These are phyloP conservation scores for Phaeosphaeria sp. DNA, from an alignment of 2,329 filamentous ascomycete genomes.

Conservation along the genomic window DNA sequence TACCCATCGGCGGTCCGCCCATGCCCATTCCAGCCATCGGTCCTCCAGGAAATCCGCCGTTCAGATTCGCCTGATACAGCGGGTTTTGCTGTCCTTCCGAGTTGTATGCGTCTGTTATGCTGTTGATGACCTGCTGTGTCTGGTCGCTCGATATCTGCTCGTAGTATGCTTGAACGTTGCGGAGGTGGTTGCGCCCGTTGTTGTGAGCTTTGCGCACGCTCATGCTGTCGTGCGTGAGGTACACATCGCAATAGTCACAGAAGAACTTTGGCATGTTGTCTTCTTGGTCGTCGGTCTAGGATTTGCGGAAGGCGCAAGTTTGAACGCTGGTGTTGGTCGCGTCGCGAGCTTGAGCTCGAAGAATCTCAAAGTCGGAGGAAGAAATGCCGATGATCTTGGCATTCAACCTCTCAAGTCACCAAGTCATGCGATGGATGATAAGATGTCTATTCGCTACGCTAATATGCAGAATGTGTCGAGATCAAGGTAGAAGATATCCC, in stretches of 20 bases:
- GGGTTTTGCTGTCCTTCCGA: conserved; percentile 93
- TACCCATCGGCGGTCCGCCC: conserved; percentile 23
- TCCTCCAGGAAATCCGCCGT: conserved; percentile 55
- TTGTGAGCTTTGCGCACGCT: conserved; percentile 99
- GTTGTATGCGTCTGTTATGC: conserved; percentile 93
- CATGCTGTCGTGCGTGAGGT: conserved; percentile 99
- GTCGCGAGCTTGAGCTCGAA: conserved; percentile 28
- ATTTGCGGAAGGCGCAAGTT: background rate
- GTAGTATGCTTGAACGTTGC: conserved; percentile 98
- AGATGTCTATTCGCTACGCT: conserved; percentile 1
- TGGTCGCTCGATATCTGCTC: conserved; percentile 99
- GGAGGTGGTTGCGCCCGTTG: conserved; percentile 91
- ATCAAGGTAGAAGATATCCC: background rate
- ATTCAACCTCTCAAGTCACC: background rate
- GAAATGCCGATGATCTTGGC: conserved; percentile 22
- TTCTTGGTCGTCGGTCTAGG: background rate
- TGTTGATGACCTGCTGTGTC: conserved; percentile 97
- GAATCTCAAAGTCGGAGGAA: conserved; percentile 24
- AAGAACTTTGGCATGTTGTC: conserved; percentile 36
- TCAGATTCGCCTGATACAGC: conserved; percentile 65
- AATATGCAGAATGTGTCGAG: background rate
- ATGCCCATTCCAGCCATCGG: conserved; percentile 29
- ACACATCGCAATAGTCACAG: conserved; percentile 99
- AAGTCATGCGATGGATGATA: background rate
- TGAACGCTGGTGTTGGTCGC: conserved; percentile 10